Evolutionary conservation across 1,139 yeast species (phyloP).

Genomic region (Saccharomyces hybrid): DNA sequence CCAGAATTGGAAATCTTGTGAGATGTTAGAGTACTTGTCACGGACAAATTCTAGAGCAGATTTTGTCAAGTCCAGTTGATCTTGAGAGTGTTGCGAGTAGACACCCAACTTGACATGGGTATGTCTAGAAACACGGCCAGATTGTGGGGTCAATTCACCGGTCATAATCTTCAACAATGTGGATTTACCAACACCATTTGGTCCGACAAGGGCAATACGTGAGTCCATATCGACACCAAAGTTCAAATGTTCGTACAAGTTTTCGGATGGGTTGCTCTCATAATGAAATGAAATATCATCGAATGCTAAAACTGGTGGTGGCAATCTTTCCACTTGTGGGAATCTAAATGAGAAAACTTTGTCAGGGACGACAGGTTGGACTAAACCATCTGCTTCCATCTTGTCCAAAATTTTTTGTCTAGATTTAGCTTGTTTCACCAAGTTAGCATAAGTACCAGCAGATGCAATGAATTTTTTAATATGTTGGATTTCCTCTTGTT

Average conservation of each 20-base stretch:
- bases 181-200: constrained; percentile 99
- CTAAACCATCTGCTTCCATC: constrained; percentile 99
- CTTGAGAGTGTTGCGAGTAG: constrained; percentile 98
- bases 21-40: constrained; percentile 78
- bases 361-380: constrained; percentile 88
- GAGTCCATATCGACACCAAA: constrained; percentile 99
- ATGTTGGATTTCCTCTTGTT: constrained; percentile 97
- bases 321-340: constrained; percentile 93
- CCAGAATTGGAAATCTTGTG: constrained; percentile 99
- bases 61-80: constrained; percentile 91
- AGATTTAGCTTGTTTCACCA: constrained; percentile 97
- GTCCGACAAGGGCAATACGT: constrained; percentile 95
- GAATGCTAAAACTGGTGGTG: constrained; percentile 97
- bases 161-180: constrained; percentile 94
- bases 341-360: constrained; percentile 89
- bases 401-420: constrained; percentile 98
- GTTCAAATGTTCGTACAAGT: constrained; percentile 81
- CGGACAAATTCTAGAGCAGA: constrained; percentile 95
- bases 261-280: constrained; percentile 79
- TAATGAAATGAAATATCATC: constrained; percentile 92
- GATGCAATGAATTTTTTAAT: constrained; percentile 98
- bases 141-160: constrained; percentile 81
- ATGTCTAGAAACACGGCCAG: constrained; percentile 94
- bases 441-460: constrained; percentile 99
- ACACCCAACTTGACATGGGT: constrained; percentile 98